Percentiles rank a stretch among this genome's conserved stretches.
Conservation (phyloP, 306 rosid genomes). For the Rosa lucieae region DNA sequence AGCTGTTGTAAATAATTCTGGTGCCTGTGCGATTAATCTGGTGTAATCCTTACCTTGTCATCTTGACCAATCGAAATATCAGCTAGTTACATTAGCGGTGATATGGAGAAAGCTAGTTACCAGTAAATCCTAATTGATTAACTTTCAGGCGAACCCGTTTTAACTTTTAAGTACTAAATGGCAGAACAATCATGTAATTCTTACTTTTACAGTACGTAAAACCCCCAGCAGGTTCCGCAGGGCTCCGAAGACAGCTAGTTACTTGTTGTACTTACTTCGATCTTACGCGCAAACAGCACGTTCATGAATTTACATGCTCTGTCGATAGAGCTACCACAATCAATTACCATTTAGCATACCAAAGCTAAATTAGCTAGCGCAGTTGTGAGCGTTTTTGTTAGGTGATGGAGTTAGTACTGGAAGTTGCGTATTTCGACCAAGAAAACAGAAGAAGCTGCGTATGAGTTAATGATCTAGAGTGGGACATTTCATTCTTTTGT, state of each 20-base stretch:
- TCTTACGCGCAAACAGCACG: background rate
- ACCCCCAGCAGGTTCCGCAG: background rate
- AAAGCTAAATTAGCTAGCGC: background rate
- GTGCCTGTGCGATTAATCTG: background rate
- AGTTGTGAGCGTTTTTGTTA: constrained; percentile 1
- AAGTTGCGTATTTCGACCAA: too few species aligned
- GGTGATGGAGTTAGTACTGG: background rate
- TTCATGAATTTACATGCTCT: background rate
- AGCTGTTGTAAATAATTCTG: background rate
- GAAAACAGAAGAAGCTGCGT: background rate
- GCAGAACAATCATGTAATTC: background rate
- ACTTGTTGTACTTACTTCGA: background rate
- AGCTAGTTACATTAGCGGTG: background rate
- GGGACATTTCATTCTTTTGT: constrained; percentile 4
- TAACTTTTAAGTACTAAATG: background rate
- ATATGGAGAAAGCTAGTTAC: background rate
- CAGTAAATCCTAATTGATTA: background rate
- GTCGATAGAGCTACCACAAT: background rate
- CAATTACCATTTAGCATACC: background rate
- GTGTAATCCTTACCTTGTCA: background rate
- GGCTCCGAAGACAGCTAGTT: background rate
- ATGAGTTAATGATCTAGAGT: background rate
- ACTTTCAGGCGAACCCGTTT: background rate
- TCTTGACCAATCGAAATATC: background rate
- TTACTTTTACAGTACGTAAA: background rate